These are phyloP conservation scores for Geranium rotundifolium DNA, from an alignment of 345 rosid species.

Conservation along the genomic window DNA sequence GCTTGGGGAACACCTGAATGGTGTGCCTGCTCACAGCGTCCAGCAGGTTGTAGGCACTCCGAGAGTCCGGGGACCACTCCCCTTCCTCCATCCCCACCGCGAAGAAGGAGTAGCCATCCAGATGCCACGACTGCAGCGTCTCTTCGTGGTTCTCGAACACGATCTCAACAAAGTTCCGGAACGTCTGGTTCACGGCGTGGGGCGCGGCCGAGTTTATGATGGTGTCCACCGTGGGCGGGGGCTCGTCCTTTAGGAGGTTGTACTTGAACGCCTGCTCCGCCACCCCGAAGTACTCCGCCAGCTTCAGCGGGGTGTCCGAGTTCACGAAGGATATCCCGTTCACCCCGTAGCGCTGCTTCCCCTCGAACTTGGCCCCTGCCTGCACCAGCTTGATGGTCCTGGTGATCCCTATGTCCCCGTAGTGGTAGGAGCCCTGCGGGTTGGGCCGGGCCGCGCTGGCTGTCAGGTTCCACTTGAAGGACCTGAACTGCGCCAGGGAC, in stretches of 20 bases:
- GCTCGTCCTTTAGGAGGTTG: conserved; percentile 11
- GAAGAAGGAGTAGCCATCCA: conserved; percentile 26
- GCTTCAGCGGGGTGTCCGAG: conserved; percentile 20
- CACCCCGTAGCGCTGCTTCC: conserved; percentile 23
- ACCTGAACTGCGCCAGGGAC: conserved; percentile 26
- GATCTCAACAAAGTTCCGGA: conserved; percentile 15
- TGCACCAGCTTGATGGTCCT: conserved; percentile 21
- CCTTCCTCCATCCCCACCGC: conserved; percentile 29
- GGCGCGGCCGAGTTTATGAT: conserved; percentile 4
- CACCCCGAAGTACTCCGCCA: conserved; percentile 19
- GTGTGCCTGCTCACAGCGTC: conserved; percentile 31
- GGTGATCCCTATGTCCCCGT: conserved; percentile 22
- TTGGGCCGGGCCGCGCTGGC: conserved; percentile 28
- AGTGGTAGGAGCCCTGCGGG: conserved; percentile 32
- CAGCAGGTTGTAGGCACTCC: conserved; percentile 16
- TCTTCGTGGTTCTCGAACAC: conserved; percentile 11
- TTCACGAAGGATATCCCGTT: conserved; percentile 22
- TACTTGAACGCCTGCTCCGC: conserved; percentile 24
- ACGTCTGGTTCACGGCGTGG: conserved; percentile 18
- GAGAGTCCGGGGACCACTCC: too few relatives aligned
- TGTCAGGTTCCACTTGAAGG: conserved; percentile 26
- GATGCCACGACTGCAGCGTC: conserved; percentile 18
- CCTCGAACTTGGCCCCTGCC: conserved; percentile 9
- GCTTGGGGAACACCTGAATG: conserved; percentile 25
- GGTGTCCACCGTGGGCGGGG: not conserved